These are phyloP conservation scores for Mortierella sp. DNA, from an alignment of 371 early-diverging fungal genomes.

Conservation along the genomic window DNA sequence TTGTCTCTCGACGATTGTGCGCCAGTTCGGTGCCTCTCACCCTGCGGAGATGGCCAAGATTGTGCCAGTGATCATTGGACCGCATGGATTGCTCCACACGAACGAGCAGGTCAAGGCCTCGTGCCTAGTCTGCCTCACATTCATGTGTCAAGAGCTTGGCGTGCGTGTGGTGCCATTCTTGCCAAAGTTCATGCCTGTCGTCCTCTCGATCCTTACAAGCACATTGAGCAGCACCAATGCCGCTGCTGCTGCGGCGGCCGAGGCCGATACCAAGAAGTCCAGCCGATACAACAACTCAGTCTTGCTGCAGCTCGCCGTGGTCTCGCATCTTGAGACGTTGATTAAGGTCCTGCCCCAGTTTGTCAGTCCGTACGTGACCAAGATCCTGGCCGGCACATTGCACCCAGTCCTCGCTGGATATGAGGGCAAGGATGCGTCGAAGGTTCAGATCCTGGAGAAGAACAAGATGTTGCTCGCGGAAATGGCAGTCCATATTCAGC, in stretches of 20 bases:
- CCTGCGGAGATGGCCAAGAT: constrained; percentile 71
- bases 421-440: constrained; percentile 59
- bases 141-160: constrained; percentile 81
- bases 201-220: constrained; percentile 55
- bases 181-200: constrained; percentile 85
- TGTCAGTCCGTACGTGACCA: constrained; percentile 80
- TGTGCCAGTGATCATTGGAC: constrained; percentile 69
- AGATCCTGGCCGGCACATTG: constrained; percentile 66
- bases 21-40: constrained; percentile 70
- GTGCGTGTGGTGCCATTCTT: constrained; percentile 86
- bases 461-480: constrained; percentile 62
- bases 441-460: constrained; percentile 61
- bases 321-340: constrained; percentile 79
- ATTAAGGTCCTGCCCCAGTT: constrained; percentile 84
- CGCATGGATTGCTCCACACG: constrained; percentile 61
- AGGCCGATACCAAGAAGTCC: constrained; percentile 38
- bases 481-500: constrained; percentile 70
- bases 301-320: constrained; percentile 68
- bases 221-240: constrained; percentile 35
- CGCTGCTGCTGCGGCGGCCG: constrained; percentile 22
- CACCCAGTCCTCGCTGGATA: constrained; percentile 64
- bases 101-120: constrained; percentile 77
- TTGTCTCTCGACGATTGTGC: constrained; percentile 82
- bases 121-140: constrained; percentile 78
- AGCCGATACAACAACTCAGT: constrained; percentile 51